Evolutionary conservation across 2,329 filamentous ascomycete species (phyloP), one percentile per base, ranked within the genome.

Genomic region (Trichoderma sp.): DNA sequence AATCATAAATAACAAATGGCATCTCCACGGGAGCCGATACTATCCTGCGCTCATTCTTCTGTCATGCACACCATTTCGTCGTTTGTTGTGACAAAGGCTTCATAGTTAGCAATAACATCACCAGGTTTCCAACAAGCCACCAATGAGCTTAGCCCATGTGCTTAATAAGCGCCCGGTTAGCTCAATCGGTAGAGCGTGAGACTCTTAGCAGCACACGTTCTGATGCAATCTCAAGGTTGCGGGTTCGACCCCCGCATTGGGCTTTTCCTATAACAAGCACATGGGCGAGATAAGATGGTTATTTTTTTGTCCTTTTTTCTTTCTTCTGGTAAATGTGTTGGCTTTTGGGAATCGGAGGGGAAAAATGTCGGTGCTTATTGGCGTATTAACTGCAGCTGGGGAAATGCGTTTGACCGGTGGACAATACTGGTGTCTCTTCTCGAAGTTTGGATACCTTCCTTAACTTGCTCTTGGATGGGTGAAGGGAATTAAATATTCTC

Each of bases 151-250:
- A 45, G 41, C 41, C 41, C 18, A 45, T 45, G 41, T 45, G 41
- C 41, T 45, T 45, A 45, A 45, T 45, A 45, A 45, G 41, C 41
- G 41, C 41, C 41, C 81, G 82, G 82, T 83, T 84, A 84, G 82
- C 82, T 84, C 82, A 84, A 84, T 83, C 82, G 82, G 83, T 92
- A 92, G 91, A 92, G 90, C 90, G 90, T 92, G 88, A 91, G 90
- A 92, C 91, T 92, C 91, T 90, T 89, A 89, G 3, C 77, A 77
- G 74, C 74, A 75, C 74, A 67, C 67, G 68, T 75, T 75, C 74
- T 75, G 74, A 75, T 75, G 60, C 60, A 63, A 69, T 76, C 87
- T 88, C 85, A 88, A 88, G 87, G 86, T 85, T 88, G 87, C 85
- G 86, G 86, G 88, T 89, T 89, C 87, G 86, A 88, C 83, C 83